phyloP scores from a whole-genome alignment of 352 stramenopile genomes.

The Phytophthora pseudosyringae region DNA sequence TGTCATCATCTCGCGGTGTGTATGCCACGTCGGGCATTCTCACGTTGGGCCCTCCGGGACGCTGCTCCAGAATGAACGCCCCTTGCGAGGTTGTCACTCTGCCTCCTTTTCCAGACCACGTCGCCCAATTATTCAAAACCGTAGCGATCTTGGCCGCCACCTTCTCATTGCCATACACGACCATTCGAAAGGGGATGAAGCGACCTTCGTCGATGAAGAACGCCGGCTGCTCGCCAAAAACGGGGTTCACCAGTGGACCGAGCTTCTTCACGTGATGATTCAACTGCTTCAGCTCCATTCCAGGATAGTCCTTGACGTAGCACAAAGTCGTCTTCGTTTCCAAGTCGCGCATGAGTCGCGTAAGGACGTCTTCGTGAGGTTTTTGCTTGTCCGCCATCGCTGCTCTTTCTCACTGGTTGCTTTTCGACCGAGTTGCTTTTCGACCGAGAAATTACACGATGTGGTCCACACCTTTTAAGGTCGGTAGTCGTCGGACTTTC shows the following conservation, averaged over 20 bases:
- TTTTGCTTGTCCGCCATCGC: too few species aligned
- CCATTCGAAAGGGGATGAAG: constrained; percentile 18
- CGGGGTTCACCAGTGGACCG: constrained; percentile 21
- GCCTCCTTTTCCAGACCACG: constrained; percentile 1
- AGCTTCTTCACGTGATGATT: constrained; percentile 22
- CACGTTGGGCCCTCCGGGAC: too few species aligned
- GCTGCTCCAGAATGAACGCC: constrained; percentile 4
- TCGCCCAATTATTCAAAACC: background rate
- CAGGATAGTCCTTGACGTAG: constrained; percentile 7
- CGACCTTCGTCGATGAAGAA: constrained; percentile 36
- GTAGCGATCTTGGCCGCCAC: constrained; percentile 11
- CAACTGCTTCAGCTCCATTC: constrained; percentile 22
- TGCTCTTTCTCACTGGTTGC: too few species aligned
- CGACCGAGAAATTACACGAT: too few species aligned
- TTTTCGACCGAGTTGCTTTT: too few species aligned
- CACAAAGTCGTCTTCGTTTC: constrained; percentile 30
- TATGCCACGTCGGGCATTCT: constrained; percentile 1
- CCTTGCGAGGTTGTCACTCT: constrained; percentile 7
- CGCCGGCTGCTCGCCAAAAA: constrained; percentile 22
- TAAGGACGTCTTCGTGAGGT: constrained; percentile 11
- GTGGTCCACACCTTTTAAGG: too few species aligned
- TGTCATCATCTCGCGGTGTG: background rate
- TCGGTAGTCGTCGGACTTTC: too few species aligned
- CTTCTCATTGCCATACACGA: constrained; percentile 13
- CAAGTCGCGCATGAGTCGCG: constrained; percentile 19